Percentiles rank a stretch among this genome's conserved stretches.
These are phyloP conservation scores for Dimocarpus longan DNA, from an alignment of 345 rosid genomes.

Conservation along the genomic window DNA sequence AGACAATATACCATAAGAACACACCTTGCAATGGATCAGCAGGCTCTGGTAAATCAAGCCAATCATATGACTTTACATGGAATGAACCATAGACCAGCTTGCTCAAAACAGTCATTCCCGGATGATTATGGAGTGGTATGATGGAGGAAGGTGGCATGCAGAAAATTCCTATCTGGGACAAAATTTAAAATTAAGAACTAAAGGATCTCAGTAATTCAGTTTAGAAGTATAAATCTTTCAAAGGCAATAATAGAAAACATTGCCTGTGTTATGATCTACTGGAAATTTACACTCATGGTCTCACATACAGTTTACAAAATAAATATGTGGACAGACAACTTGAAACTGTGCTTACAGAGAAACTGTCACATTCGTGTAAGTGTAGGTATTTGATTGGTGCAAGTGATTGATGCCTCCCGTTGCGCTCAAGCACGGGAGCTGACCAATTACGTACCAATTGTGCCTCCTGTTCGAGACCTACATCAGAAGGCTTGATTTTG, in stretches of 20 bases:
- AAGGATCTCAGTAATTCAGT: conserved; percentile 9
- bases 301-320: neutral
- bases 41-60: conserved; percentile 62
- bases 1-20: conserved; percentile 17
- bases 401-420: conserved; percentile 65
- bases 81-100: conserved; percentile 85
- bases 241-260: conserved; percentile 1
- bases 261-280: conserved; percentile 1
- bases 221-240: conserved; percentile 9
- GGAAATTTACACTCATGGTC: neutral
- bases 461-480: conserved; percentile 94
- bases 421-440: conserved; percentile 53
- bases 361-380: conserved; percentile 87
- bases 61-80: conserved; percentile 85
- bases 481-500: conserved; percentile 93
- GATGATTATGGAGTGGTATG: conserved; percentile 96
- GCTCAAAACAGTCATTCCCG: conserved; percentile 96
- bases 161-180: conserved; percentile 85
- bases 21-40: conserved; percentile 69
- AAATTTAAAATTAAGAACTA: conserved; percentile 17
- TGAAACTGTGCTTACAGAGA: conserved; percentile 71
- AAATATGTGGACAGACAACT: neutral
- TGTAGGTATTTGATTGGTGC: conserved; percentile 84
- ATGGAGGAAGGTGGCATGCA: conserved; percentile 89
- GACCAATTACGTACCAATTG: conserved; percentile 74